phyloP scores from a whole-genome alignment of 2,329 filamentous ascomycete genomes.

The Botrytis pseudocinerea region DNA sequence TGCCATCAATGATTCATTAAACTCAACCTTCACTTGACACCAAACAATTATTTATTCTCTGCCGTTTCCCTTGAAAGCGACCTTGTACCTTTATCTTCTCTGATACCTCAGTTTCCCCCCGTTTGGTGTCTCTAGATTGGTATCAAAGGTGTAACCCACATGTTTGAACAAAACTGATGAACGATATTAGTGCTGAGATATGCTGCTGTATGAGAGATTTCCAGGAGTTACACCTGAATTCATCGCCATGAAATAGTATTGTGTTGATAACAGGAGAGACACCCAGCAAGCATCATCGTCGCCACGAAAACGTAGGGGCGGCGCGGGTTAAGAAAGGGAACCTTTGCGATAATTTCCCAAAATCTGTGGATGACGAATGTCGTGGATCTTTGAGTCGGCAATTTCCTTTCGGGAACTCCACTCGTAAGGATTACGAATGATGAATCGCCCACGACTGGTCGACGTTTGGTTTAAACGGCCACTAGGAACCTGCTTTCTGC shows the following conservation, averaged over 20 bases:
- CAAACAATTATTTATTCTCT: neutral
- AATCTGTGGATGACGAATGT: neutral
- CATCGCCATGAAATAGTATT: neutral
- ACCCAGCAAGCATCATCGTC: neutral
- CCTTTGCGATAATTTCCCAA: neutral
- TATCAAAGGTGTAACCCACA: neutral
- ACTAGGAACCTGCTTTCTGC: neutral
- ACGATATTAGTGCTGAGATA: neutral
- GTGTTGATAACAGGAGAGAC: neutral
- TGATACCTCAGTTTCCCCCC: neutral
- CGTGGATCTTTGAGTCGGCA: neutral
- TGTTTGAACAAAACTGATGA: neutral
- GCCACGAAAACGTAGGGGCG: neutral
- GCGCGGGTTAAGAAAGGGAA: neutral
- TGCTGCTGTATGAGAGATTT: neutral
- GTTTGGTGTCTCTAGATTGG: neutral
- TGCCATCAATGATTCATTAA: neutral
- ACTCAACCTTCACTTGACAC: neutral
- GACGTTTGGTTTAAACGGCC: neutral
- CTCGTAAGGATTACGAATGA: neutral
- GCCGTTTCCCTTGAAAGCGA: neutral
- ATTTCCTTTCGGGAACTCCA: neutral
- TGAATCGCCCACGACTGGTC: neutral
- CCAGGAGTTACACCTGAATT: neutral
- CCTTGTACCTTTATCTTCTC: neutral